phyloP scores from a whole-genome alignment of 116 monocot species.

The Posidonia oceanica region DNA sequence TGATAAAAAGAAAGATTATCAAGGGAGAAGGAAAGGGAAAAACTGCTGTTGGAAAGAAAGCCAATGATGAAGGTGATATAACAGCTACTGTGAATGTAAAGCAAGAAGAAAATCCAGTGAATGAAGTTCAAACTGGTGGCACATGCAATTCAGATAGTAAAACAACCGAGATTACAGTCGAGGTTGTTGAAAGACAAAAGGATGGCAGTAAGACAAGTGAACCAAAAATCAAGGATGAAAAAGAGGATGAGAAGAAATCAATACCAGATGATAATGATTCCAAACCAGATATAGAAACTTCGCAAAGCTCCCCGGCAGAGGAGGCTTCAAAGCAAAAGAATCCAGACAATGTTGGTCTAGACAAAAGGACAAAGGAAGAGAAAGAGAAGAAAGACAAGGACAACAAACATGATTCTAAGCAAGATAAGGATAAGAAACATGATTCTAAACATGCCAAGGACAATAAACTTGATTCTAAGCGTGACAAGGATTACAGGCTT shows the following conservation, averaged over 20 bases:
- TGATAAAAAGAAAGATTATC: slow-evolving; percentile 58
- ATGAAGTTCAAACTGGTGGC: neutral
- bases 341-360: slow-evolving; percentile 24
- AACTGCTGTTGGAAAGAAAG: slow-evolving; percentile 9
- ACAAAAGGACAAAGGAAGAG: slow-evolving; percentile 32
- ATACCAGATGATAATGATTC: slow-evolving; percentile 9
- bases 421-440: neutral
- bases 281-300: slow-evolving; percentile 11
- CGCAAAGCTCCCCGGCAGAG: neutral
- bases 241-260: slow-evolving; percentile 23
- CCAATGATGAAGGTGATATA: slow-evolving; percentile 4
- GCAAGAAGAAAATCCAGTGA: slow-evolving; percentile 7
- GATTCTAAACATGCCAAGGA: slow-evolving; percentile 5
- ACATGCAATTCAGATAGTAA: neutral
- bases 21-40: slow-evolving; percentile 23
- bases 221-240: slow-evolving; percentile 26
- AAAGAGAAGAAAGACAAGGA: slow-evolving; percentile 35
- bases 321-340: slow-evolving; percentile 17
- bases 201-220: slow-evolving; percentile 5
- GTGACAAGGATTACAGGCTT: slow-evolving; percentile 13
- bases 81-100: slow-evolving; percentile 10
- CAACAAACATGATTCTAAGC: slow-evolving; percentile 3
- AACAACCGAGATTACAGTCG: neutral
- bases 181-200: neutral
- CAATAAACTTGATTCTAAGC: slow-evolving; percentile 18